Evolutionary conservation across 106 monocot genomes (phyloP).

Genomic region (Dendrobium chrysotoxum): DNA sequence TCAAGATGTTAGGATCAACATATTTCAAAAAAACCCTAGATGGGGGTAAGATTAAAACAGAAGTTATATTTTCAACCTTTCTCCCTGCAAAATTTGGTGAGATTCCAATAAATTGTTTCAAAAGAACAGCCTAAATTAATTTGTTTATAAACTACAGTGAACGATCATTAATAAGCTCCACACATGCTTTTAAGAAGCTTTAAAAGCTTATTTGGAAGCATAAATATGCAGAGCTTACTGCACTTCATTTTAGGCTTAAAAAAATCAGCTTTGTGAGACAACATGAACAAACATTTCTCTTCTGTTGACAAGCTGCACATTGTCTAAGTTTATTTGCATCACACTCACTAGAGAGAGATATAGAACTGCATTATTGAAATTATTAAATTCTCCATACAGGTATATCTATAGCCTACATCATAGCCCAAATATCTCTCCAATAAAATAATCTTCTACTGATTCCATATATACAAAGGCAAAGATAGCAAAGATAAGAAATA

Average conservation of each 20-base stretch:
- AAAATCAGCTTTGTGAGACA: neutral
- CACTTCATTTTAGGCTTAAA: neutral
- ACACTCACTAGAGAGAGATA: neutral
- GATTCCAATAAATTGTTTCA: neutral
- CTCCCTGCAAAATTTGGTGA: neutral
- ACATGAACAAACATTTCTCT: neutral
- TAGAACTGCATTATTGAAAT: neutral
- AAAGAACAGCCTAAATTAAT: neutral
- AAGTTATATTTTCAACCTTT: neutral
- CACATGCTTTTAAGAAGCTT: neutral
- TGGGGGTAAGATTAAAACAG: too few species aligned
- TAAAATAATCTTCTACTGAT: neutral
- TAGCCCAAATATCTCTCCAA: neutral
- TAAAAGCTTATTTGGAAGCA: neutral
- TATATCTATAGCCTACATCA: neutral
- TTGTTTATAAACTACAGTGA: neutral
- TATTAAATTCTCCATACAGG: neutral
- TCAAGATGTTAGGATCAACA: too few species aligned
- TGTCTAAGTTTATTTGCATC: neutral
- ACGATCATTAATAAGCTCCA: neutral
- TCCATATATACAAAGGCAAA: neutral
- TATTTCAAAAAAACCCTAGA: too few species aligned
- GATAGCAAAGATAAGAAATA: neutral
- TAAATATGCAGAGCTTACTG: neutral
- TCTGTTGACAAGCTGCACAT: neutral